Percentiles rank a stretch among this genome's conserved stretches.
These are phyloP conservation scores for Chimonanthus salicifolius DNA, from an alignment of 164 flowering plant genomes.

Conservation along the genomic window DNA sequence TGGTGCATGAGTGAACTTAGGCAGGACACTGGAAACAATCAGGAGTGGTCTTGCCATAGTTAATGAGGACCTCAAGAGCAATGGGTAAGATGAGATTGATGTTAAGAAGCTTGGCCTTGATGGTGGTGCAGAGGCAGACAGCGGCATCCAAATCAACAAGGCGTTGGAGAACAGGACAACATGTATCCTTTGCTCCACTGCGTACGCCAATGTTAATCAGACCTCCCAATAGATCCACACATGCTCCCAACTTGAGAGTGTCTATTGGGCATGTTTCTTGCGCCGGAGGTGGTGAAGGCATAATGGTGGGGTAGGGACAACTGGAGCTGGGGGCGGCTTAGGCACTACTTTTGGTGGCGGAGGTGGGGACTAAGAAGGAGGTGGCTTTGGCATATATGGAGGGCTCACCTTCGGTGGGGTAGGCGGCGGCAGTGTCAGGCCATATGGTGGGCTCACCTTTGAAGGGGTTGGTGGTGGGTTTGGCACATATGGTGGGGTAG, in stretches of 20 bases:
- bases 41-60: slow-evolving; percentile 72
- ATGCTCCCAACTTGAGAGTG: slow-evolving; percentile 71
- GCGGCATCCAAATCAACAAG: slow-evolving; percentile 94
- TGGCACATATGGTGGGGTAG: too few relatives aligned
- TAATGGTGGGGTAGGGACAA: slow-evolving; percentile 5
- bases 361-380: background rate
- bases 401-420: background rate
- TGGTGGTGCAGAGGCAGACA: slow-evolving; percentile 67
- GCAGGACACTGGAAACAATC: slow-evolving; percentile 62
- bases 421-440: slow-evolving; percentile 8
- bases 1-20: too few relatives aligned
- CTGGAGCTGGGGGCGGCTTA: slow-evolving; percentile 20
- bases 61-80: slow-evolving; percentile 59
- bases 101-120: slow-evolving; percentile 72
- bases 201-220: slow-evolving; percentile 77
- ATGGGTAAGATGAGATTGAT: slow-evolving; percentile 74
- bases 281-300: slow-evolving; percentile 27
- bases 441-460: background rate
- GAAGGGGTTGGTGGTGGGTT: too few relatives aligned
- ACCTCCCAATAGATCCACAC: slow-evolving; percentile 81
- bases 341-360: slow-evolving; percentile 11
- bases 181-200: slow-evolving; percentile 59
- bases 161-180: slow-evolving; percentile 80
- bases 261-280: slow-evolving; percentile 60
- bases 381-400: slow-evolving; percentile 8